Evolutionary conservation across 2,329 filamentous ascomycete species (phyloP), one percentile per base, ranked within the genome.

Genomic region (Pleomassaria siparia): DNA sequence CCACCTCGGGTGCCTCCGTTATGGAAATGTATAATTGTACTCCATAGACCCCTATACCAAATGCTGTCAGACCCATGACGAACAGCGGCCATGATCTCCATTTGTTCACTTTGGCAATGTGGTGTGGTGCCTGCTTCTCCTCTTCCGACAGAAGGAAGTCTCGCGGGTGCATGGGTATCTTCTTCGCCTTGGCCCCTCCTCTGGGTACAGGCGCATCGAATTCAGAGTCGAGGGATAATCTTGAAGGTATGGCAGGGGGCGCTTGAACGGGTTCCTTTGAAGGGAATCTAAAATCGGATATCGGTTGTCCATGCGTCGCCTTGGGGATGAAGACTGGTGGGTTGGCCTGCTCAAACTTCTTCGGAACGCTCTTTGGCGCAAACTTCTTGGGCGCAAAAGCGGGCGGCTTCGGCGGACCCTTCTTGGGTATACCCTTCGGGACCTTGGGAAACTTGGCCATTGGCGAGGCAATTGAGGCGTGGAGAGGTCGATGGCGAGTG

Each of bases 11-110:
- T n/a, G 56, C 54, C 2, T 55, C 45, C 16, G 50, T 65, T 54
- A 59, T 60, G 54, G 58, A 72, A 45, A 54, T 50, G 52, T 66
- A 70, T 16, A 76, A 58, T 47, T 67, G 62, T 7, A 65, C 56
- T 29, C 58, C 59, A 50, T 77, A 77, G 53, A 74, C 62, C 24
- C 70, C 73, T 32, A 75, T 54, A 3, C 60, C 68, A 33, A 71
- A 72, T 26, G 68, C 71, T 35, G 71, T 53, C 51, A 70, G 13
- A 9, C 60, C 59, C 24, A 60, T 49, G n/a, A 69, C 52, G 46
- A 69, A 52, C 51, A 70, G 54, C 24, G 67, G 61, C 55, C 59
- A 60, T 51, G 64, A 60, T 45, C 64, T 56, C 62, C 60, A 64
- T 54, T 58, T 55, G 18, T 55, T 54, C 36, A 67, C 55, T 41